These are phyloP conservation scores for Rhypophila decipiens DNA, from an alignment of 495 filamentous ascomycete species.

Conservation along the genomic window DNA sequence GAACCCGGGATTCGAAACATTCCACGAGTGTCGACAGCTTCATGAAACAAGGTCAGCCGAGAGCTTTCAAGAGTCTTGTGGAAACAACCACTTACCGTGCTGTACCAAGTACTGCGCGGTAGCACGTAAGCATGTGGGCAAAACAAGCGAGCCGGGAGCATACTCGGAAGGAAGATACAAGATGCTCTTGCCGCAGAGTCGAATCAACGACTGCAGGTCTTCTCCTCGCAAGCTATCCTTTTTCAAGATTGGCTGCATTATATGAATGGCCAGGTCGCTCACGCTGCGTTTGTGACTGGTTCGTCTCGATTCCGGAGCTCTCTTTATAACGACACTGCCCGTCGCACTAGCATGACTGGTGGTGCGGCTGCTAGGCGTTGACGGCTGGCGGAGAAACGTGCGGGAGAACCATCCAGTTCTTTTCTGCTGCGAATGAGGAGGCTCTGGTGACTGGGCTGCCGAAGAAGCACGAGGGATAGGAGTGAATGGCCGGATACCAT, in stretches of 20 bases:
- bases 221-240: constrained; percentile 55
- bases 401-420: constrained; percentile 28
- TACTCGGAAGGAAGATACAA: constrained; percentile 62
- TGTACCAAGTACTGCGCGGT: constrained; percentile 59
- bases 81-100: constrained; percentile 46
- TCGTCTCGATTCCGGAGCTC: constrained; percentile 24
- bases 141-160: constrained; percentile 53
- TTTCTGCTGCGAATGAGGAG: constrained; percentile 6
- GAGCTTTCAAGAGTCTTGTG: background rate
- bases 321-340: constrained; percentile 5
- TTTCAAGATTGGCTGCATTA: constrained; percentile 31
- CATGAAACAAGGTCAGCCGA: constrained; percentile 14
- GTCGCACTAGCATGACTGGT: background rate
- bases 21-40: constrained; percentile 44
- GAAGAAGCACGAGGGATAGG: background rate
- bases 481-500: constrained; percentile 8
- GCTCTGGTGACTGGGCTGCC: constrained; percentile 7
- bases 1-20: constrained; percentile 63
- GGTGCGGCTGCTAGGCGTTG: constrained; percentile 19
- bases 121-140: constrained; percentile 73
- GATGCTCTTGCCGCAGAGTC: constrained; percentile 66
- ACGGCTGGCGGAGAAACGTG: constrained; percentile 23
- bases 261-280: constrained; percentile 45
- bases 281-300: constrained; percentile 39
- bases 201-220: constrained; percentile 56